Evolutionary conservation across 2,329 filamentous ascomycete species (phyloP).

Genomic region (Aspergillus pseudoglaucus): DNA sequence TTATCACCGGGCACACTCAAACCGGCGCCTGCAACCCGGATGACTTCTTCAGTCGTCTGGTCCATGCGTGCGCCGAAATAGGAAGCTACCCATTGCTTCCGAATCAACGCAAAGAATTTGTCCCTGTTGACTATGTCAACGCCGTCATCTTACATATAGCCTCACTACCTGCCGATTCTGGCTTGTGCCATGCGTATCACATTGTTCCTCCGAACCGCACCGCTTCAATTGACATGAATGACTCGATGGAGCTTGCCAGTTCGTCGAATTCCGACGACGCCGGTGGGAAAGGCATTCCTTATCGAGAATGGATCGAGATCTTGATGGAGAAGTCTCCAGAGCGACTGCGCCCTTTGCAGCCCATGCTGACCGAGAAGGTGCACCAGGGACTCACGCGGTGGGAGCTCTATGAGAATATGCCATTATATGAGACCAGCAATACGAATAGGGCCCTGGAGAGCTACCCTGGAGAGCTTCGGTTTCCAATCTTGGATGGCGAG

Average conservation of each 20-base stretch:
- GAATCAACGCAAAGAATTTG: constrained; percentile 20
- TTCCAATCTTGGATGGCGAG: background rate
- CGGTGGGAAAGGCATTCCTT: constrained; percentile 5
- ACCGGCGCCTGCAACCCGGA: constrained; percentile 63
- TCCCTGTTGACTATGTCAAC: constrained; percentile 20
- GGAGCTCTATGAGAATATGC: constrained; percentile 22
- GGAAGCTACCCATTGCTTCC: constrained; percentile 25
- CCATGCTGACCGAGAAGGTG: constrained; percentile 19
- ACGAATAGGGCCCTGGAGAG: background rate
- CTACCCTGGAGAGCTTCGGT: background rate
- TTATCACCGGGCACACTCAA: constrained; percentile 64
- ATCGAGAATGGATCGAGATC: constrained; percentile 11
- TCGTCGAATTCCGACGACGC: background rate
- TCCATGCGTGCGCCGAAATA: constrained; percentile 74
- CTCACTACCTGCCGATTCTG: background rate
- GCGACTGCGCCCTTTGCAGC: constrained; percentile 13
- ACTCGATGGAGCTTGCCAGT: constrained; percentile 9
- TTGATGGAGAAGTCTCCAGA: constrained; percentile 3
- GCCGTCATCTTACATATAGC: constrained; percentile 16
- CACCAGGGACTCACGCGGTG: constrained; percentile 15
- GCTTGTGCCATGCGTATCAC: constrained; percentile 14
- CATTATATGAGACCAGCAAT: constrained; percentile 14
- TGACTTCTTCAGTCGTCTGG: constrained; percentile 75
- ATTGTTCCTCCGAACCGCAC: constrained; percentile 11
- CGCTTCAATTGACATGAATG: constrained; percentile 9